Conservation (phyloP, 768 basidiomycete genomes). For the Boletellus sp. region DNA sequence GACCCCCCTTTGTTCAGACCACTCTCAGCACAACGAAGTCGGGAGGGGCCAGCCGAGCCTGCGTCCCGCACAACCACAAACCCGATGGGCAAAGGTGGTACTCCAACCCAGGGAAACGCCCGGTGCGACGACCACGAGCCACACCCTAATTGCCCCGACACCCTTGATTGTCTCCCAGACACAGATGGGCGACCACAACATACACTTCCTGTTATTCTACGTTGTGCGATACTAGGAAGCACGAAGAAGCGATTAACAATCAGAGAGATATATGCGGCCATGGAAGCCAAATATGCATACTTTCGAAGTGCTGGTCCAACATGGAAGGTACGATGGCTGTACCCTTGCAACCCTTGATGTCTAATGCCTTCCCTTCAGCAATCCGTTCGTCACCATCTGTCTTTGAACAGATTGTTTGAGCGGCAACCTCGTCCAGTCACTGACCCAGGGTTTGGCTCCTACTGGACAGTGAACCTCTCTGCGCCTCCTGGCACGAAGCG, state of each 20-base stretch:
- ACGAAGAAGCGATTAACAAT: conserved; percentile 73
- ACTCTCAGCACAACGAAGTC: conserved; percentile 23
- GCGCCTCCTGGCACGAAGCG: conserved; percentile 87
- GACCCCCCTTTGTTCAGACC: conserved; percentile 30
- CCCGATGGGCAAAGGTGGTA: conserved; percentile 20
- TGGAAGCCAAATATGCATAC: conserved; percentile 82
- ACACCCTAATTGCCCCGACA: conserved; percentile 79
- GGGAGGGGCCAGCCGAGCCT: conserved; percentile 31
- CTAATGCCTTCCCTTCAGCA: conserved; percentile 46
- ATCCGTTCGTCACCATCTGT: conserved; percentile 84
- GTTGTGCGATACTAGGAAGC: conserved; percentile 80
- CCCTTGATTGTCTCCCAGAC: conserved; percentile 72
- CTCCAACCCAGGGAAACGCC: conserved; percentile 22
- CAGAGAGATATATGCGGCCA: conserved; percentile 80
- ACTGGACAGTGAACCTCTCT: conserved; percentile 84
- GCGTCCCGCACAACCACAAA: conserved; percentile 33
- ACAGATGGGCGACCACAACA: conserved; percentile 78
- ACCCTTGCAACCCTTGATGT: neutral
- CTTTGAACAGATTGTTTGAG: conserved; percentile 78
- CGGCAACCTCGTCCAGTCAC: conserved; percentile 78
- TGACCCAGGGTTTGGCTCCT: conserved; percentile 83
- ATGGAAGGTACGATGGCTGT: conserved; percentile 64
- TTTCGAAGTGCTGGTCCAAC: conserved; percentile 78
- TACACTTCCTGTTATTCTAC: conserved; percentile 79
- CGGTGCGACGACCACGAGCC: conserved; percentile 46